Base-by-base conservation (phyloP, 495 filamentous ascomycete genomes). In the Aspergillus sparsus region DNA sequence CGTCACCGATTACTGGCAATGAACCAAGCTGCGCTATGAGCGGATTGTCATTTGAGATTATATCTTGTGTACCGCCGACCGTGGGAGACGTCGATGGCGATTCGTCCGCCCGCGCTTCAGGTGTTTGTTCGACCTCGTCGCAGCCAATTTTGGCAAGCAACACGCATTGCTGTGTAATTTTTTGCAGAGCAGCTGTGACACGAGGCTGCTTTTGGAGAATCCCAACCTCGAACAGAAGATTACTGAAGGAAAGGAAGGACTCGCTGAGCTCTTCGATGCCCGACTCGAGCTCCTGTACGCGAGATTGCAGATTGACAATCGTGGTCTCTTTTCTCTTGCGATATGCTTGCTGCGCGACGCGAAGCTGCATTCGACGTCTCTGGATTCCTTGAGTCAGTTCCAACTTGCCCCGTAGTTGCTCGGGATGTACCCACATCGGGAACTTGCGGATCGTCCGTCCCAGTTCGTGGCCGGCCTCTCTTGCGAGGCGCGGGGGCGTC, bases 261-360 rank as follows among this genome's bases (percentile, higher is more conserved):
- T 83, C 82, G 73, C 86, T 89, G 82, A 96, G 87, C 62, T 89
- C 81, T 62, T 88, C 85, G 66, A 92, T 89, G 12, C 83, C 82
- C 10, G 76, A 75, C 60, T 88, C 83, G 15, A 95, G 78, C 44
- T 84, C 81, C 52, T 85, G 73, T 13, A 92, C 89, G 52, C 85
- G 80, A 37, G 80, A 80, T 64, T 91, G 87, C 13, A 96, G 77
- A 13, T 85, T 86, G 34, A 79, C 80, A 57, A 96, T 93, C 0
- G 91, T 91, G 42, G 81, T 89, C 66, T 96, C 91, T 70, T 95
- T 96, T n/a, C 91, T 84, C 64, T 88, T 82, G 15, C 91, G 85
- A 71, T 95, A 95, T 6, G 91, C 91, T 57, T 91, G 82, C 64
- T 96, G 91, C 9, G 91, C 91, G 56, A 94, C 82, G 39, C 91